A percentile compares a stretch with the other conserved stretches of the same genome.
Conservation (phyloP, 1,284 basidiomycete species). For the Cutaneotrichosporon mucoides region DNA sequence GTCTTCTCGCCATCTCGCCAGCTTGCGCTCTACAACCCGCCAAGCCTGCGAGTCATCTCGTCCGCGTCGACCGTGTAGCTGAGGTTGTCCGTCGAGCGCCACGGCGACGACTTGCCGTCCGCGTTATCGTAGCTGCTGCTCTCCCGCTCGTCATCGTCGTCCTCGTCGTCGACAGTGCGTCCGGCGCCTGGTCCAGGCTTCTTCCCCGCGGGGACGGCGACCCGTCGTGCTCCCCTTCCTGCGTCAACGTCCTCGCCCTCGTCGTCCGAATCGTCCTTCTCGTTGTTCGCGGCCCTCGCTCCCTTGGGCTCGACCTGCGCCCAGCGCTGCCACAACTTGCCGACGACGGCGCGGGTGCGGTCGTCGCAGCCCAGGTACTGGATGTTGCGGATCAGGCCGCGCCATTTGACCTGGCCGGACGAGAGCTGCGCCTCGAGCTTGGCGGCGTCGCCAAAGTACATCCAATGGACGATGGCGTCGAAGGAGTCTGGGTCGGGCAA, state of each 20-base stretch:
- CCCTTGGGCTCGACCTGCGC: conserved; percentile 25
- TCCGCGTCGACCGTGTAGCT: conserved; percentile 2
- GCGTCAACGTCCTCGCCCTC: neutral
- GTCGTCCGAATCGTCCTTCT: neutral
- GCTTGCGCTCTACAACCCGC: conserved; percentile 3
- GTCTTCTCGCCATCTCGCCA: too few relatives aligned
- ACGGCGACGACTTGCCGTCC: neutral
- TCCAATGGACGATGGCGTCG: conserved; percentile 44
- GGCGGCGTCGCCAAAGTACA: conserved; percentile 46
- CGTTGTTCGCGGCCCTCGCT: neutral
- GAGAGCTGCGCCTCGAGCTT: conserved; percentile 38
- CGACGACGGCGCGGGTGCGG: conserved; percentile 40
- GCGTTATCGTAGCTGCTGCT: conserved; percentile 2
- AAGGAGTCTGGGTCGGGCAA: conserved; percentile 47
- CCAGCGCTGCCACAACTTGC: conserved; percentile 48
- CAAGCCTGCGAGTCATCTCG: conserved; percentile 2
- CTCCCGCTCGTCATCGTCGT: conserved; percentile 1
- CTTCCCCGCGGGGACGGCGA: neutral
- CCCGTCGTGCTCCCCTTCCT: neutral
- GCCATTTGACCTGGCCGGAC: conserved; percentile 40
- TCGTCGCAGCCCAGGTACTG: conserved; percentile 46
- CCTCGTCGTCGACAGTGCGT: neutral
- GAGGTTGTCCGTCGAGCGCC: neutral
- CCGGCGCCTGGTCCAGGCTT: neutral
- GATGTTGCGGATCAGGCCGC: conserved; percentile 46